Base-by-base conservation (phyloP, 495 filamentous ascomycete species). In the Corynascus novoguineensis region DNA sequence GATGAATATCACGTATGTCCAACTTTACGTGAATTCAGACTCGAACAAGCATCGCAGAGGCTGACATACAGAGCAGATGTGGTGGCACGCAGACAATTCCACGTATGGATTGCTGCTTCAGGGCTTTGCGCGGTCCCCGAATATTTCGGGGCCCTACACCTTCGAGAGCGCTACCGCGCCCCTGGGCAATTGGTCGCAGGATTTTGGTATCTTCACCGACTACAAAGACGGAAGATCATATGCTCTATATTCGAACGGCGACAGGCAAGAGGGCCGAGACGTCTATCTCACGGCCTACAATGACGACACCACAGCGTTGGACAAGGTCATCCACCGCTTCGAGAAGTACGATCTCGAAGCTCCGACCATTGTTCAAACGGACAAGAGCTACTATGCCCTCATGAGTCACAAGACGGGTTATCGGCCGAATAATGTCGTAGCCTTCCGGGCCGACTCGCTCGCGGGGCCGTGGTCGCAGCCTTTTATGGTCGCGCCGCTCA, bases 401-500 rank as follows among this genome's bases (percentile, higher is more conserved):
- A 75, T 76, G 71, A 74, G 71, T 47, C 74, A 77, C 40, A 77
- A 77, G 62, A 77, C 73, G 0, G 74, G 74, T 17, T 77, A 77
- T 24, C 65, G 74, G 32, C 74, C 74, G 1, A 77, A 77, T 35
- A 77, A 77, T 31, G 74, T 77, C 5, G 74, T 77, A 10, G 71
- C 71, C 2, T 77, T 74, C 50, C 67, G 78, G 22, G 72, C 75
- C 3, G 74, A 79, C 62, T 71, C 65, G 3, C 60, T 81, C 17
- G 65, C 59, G n/a, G 78, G 78, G 0, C 77, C 77, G 0, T 80
- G 78, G 78, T 75, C 72, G 1, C 76, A 78, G 64, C 77, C 77
- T 0, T 79, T 72, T 51, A 75, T 73, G 14, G 67, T 80, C 4
- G 64, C 75, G 0, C 73, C 77, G 2, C 66, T 73, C 31, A 75